Conservation (phyloP, 2,329 filamentous ascomycete species). For the Trichophyton simii region DNA sequence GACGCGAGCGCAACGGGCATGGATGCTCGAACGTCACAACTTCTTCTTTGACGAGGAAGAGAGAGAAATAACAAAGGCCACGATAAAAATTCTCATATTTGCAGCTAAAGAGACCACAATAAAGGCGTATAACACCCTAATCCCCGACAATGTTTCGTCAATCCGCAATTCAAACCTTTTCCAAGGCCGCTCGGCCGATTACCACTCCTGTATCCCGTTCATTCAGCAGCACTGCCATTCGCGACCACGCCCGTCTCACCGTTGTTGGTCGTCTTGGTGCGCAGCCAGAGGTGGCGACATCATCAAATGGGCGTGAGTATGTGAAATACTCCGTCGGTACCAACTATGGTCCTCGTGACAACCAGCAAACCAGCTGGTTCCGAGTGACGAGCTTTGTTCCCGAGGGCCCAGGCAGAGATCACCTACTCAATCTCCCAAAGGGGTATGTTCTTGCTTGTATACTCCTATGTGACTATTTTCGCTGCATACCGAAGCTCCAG, state of each 20-base stretch:
- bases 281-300: constrained; percentile 61
- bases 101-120: not conserved
- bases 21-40: not conserved
- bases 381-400: constrained; percentile 57
- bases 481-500: not conserved
- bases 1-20: not conserved
- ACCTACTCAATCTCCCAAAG: constrained; percentile 62
- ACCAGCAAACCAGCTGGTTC: constrained; percentile 76
- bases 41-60: not conserved
- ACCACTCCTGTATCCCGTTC: constrained; percentile 39
- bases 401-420: constrained; percentile 58
- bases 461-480: not conserved
- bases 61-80: not conserved
- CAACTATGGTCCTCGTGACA: constrained; percentile 52
- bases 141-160: not conserved
- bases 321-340: constrained; percentile 67
- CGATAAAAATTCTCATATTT: not conserved
- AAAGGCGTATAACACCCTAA: not conserved
- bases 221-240: constrained; percentile 58
- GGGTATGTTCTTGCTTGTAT: constrained; percentile 45
- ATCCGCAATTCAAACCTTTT: not conserved
- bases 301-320: constrained; percentile 58
- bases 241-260: constrained; percentile 64
- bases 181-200: not conserved
- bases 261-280: constrained; percentile 75